phyloP scores from a whole-genome alignment of 139 green algal genomes.

The Marvania coccoides region DNA sequence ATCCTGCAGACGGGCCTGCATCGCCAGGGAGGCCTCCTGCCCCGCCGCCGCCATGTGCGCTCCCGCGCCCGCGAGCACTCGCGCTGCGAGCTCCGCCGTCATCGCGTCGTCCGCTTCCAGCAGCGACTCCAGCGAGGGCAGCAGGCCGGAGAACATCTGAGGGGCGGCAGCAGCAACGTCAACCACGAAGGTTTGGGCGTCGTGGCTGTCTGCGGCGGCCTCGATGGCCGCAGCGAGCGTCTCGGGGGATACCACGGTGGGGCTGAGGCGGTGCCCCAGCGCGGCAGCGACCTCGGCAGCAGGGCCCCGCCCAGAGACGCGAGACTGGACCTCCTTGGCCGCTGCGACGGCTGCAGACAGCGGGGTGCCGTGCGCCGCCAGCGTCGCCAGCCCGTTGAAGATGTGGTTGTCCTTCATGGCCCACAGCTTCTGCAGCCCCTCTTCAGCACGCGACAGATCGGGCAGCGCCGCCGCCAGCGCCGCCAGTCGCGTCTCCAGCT shows the following conservation, averaged over 20 bases:
- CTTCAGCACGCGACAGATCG: constrained; percentile 17
- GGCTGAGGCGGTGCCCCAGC: constrained; percentile 35
- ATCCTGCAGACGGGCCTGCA: background rate
- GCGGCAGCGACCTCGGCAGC: constrained; percentile 34
- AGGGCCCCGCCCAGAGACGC: constrained; percentile 47
- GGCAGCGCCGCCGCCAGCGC: constrained; percentile 19
- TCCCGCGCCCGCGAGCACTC: constrained; percentile 24
- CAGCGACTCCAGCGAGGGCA: constrained; percentile 1
- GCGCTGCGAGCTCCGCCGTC: constrained; percentile 11
- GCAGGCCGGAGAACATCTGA: constrained; percentile 15
- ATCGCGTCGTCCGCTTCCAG: constrained; percentile 21
- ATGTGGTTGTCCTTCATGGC: constrained; percentile 58
- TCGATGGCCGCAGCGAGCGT: constrained; percentile 39
- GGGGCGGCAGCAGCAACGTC: constrained; percentile 13
- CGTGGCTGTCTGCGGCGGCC: constrained; percentile 2
- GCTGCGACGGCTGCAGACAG: constrained; percentile 9
- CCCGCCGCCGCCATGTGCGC: constrained; percentile 6
- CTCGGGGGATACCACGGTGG: constrained; percentile 43
- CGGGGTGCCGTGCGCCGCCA: constrained; percentile 19
- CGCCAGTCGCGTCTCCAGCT: constrained; percentile 21
- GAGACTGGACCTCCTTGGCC: constrained; percentile 54
- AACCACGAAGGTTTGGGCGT: constrained; percentile 16
- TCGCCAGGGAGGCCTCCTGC: background rate
- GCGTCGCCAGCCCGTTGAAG: constrained; percentile 38
- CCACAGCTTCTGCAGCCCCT: constrained; percentile 45